Percentiles rank a stretch among this genome's conserved stretches.
These are phyloP conservation scores for Dicorynia guianensis DNA, from an alignment of 306 rosid genomes.

Conservation along the genomic window DNA sequence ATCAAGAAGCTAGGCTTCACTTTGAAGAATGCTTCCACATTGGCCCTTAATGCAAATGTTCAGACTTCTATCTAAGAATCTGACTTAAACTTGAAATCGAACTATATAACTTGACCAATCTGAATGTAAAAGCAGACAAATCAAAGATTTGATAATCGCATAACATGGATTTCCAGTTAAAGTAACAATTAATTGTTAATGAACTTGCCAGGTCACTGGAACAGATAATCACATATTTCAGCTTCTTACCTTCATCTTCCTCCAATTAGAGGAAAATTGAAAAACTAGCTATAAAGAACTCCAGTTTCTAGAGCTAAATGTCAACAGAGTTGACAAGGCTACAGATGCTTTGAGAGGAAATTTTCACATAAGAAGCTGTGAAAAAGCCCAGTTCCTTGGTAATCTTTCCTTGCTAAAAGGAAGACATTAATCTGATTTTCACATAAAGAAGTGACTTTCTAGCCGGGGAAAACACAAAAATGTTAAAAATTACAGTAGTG, in stretches of 20 bases:
- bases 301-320: neutral
- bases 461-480: neutral
- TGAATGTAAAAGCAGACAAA: neutral
- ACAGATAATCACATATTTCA: neutral
- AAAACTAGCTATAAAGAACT: neutral
- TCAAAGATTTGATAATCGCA: neutral
- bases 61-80: neutral
- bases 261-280: neutral
- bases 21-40: constrained; percentile 7
- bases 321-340: neutral
- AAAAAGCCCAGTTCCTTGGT: too few species aligned
- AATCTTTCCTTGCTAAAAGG: too few species aligned
- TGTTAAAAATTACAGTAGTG: neutral
- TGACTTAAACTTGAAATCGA: neutral
- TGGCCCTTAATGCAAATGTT: constrained; percentile 8
- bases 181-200: neutral
- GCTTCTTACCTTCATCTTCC: neutral
- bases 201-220: neutral
- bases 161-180: neutral
- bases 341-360: too few species aligned
- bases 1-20: constrained; percentile 14
- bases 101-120: constrained; percentile 7
- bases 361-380: too few species aligned
- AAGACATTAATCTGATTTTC: too few species aligned
- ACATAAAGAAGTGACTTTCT: neutral